Conservation (phyloP, 1,284 basidiomycete species). For the Singerocomus inundabilis region DNA sequence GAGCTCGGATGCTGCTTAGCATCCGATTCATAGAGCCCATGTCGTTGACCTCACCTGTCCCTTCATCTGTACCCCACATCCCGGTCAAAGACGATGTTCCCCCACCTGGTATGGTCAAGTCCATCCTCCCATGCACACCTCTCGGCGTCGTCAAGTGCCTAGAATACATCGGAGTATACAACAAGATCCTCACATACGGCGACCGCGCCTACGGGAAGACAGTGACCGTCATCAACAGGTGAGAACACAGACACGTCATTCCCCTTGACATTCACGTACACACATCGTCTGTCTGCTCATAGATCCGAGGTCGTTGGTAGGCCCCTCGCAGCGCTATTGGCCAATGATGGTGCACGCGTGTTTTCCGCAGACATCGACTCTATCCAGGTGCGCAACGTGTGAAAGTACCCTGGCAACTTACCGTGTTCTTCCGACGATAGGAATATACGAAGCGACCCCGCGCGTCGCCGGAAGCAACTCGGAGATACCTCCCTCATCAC, state of each 20-base stretch:
- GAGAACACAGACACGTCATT: slow-evolving; percentile 14
- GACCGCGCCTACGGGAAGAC: slow-evolving; percentile 94
- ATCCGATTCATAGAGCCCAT: slow-evolving; percentile 75
- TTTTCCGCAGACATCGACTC: slow-evolving; percentile 94
- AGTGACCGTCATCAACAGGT: slow-evolving; percentile 93
- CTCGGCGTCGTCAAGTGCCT: slow-evolving; percentile 95
- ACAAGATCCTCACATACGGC: slow-evolving; percentile 87
- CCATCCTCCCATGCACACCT: slow-evolving; percentile 95
- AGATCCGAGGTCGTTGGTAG: slow-evolving; percentile 97
- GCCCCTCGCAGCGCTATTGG: slow-evolving; percentile 88
- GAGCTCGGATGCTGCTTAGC: slow-evolving; percentile 37
- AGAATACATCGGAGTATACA: slow-evolving; percentile 91
- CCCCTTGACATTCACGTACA: slow-evolving; percentile 5
- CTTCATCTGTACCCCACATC: slow-evolving; percentile 36
- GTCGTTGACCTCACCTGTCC: slow-evolving; percentile 53
- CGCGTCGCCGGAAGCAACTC: slow-evolving; percentile 36
- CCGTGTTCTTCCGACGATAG: slow-evolving; percentile 29
- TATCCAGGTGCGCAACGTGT: slow-evolving; percentile 59
- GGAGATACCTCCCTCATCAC: slow-evolving; percentile 80
- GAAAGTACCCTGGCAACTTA: slow-evolving; percentile 7
- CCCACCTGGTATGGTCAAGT: slow-evolving; percentile 84
- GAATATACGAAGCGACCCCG: slow-evolving; percentile 90
- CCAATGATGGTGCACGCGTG: slow-evolving; percentile 95
- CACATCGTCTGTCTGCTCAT: not conserved
- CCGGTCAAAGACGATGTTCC: slow-evolving; percentile 56